Conservation (phyloP, 1,284 basidiomycete genomes). For the Malassezia dermatis region DNA sequence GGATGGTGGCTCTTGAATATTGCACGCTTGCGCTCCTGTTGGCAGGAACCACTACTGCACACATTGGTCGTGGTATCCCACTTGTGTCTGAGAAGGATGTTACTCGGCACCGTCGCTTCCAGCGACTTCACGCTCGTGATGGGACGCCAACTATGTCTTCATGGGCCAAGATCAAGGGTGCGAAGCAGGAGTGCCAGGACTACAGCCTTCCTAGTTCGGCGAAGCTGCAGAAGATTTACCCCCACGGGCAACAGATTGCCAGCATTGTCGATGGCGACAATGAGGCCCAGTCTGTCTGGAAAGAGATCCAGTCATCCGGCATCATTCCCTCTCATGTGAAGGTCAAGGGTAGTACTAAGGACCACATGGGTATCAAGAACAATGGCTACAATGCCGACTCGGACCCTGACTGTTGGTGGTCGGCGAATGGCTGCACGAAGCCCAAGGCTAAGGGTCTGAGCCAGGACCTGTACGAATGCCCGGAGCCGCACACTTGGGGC, state of each 20-base stretch:
- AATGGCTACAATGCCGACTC: not conserved
- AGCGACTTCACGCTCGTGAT: not conserved
- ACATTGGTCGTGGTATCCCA: not conserved
- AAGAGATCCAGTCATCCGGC: slow-evolving; percentile 31
- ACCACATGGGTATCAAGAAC: not conserved
- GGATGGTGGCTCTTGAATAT: not conserved
- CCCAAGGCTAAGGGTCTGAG: slow-evolving; percentile 41
- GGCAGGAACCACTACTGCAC: not conserved
- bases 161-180: not conserved
- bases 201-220: not conserved
- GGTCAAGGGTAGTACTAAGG: not conserved
- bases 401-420: slow-evolving; percentile 46
- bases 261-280: slow-evolving; percentile 48
- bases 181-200: slow-evolving; percentile 1
- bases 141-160: not conserved
- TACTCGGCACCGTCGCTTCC: not conserved
- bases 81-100: not conserved
- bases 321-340: slow-evolving; percentile 3
- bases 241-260: slow-evolving; percentile 47
- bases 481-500: slow-evolving; percentile 53
- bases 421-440: slow-evolving; percentile 31
- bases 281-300: slow-evolving; percentile 41
- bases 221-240: slow-evolving; percentile 5
- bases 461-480: slow-evolving; percentile 49
- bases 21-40: not conserved